Conservation (phyloP, 1,284 basidiomycete species). For the Amylostereum areolatum region DNA sequence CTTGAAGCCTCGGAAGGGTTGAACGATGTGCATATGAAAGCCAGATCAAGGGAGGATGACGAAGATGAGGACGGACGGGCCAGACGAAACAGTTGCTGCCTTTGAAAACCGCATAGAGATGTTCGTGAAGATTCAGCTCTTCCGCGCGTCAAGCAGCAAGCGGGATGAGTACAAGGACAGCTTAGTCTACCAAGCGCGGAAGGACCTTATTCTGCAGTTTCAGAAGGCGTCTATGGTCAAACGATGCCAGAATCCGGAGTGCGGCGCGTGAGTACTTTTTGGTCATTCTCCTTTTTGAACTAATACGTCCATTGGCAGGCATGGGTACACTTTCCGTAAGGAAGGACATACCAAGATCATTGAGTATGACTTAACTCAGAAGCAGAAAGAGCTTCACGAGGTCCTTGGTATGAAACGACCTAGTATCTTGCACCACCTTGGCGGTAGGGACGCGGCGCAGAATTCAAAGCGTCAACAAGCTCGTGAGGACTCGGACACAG, state of each 20-base stretch:
- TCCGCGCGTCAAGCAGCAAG: constrained; percentile 50
- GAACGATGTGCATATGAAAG: constrained; percentile 49
- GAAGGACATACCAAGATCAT: constrained; percentile 94
- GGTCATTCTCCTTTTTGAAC: constrained; percentile 4
- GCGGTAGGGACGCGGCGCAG: too few species aligned
- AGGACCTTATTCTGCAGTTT: constrained; percentile 81
- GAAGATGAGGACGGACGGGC: constrained; percentile 44
- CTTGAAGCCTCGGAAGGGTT: constrained; percentile 78
- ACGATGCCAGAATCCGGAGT: constrained; percentile 73
- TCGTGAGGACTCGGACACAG: constrained; percentile 37
- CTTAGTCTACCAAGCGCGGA: constrained; percentile 84
- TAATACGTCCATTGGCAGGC: constrained; percentile 35
- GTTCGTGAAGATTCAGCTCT: constrained; percentile 66
- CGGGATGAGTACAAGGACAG: constrained; percentile 88
- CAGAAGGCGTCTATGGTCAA: constrained; percentile 63
- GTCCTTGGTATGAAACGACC: constrained; percentile 57
- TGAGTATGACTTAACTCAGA: constrained; percentile 82
- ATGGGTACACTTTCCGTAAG: constrained; percentile 84
- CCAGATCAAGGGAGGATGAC: constrained; percentile 25
- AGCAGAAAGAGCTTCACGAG: constrained; percentile 69
- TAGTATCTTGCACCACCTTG: constrained; percentile 53
- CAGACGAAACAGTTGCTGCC: constrained; percentile 47
- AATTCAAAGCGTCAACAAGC: too few species aligned
- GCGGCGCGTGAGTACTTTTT: constrained; percentile 65
- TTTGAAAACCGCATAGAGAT: constrained; percentile 68